Evolutionary conservation across 2,329 filamentous ascomycete genomes (phyloP).

Genomic region (Aspergillus versicolor): DNA sequence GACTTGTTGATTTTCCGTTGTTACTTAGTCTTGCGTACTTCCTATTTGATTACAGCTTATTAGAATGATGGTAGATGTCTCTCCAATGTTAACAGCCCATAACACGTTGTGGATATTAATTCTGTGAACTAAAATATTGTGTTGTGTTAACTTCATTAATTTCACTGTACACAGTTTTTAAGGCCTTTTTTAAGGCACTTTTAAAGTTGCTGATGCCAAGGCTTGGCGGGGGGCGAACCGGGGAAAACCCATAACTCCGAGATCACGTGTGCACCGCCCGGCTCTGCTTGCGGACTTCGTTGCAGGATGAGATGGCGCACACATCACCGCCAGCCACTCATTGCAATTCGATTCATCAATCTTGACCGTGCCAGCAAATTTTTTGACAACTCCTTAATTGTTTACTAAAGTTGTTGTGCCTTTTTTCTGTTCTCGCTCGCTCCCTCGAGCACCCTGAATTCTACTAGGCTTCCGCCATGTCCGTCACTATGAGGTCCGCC

Average conservation of each 20-base stretch:
- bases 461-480: conserved; percentile 35
- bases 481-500: conserved; percentile 40
- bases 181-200: too few relatives aligned
- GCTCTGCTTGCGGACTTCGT: conserved; percentile 3
- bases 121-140: too few relatives aligned
- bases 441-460: conserved; percentile 23
- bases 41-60: neutral
- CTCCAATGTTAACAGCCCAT: neutral
- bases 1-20: neutral
- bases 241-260: conserved; percentile 12
- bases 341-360: conserved; percentile 4
- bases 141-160: too few relatives aligned
- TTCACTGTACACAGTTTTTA: too few relatives aligned
- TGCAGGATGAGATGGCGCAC: conserved; percentile 10
- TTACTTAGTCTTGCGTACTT: neutral
- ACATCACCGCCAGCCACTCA: conserved; percentile 13
- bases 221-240: neutral
- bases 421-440: conserved; percentile 20
- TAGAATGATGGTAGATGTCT: neutral
- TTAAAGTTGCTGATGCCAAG: too few relatives aligned
- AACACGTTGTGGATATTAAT: neutral
- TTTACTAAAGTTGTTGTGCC: conserved; percentile 14
- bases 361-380: neutral
- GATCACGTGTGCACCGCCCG: neutral
- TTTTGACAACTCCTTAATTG: neutral